Percentiles rank a stretch among this genome's conserved stretches.
Evolutionary conservation across 306 rosid genomes (phyloP).

Genomic region (Echinosophora koreensis): DNA sequence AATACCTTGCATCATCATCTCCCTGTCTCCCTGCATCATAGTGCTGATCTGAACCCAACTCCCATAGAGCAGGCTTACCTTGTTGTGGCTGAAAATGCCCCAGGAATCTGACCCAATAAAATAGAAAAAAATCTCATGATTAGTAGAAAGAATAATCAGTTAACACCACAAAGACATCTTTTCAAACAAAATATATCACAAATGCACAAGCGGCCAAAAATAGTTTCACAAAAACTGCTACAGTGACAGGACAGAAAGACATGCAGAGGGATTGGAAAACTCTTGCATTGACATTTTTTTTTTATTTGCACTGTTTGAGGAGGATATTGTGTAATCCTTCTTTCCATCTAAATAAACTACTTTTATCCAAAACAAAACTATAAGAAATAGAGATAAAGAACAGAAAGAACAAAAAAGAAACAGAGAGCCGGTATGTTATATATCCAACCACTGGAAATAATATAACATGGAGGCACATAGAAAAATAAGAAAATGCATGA

Average conservation of each 20-base stretch:
- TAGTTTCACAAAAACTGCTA: slow-evolving; percentile 28
- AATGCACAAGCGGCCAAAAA: slow-evolving; percentile 12
- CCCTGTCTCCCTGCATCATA: slow-evolving; percentile 60
- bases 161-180: slow-evolving; percentile 14
- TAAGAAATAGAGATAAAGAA: slow-evolving; percentile 32
- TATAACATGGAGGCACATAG: slow-evolving; percentile 28
- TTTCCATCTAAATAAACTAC: background rate
- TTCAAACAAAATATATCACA: slow-evolving; percentile 34
- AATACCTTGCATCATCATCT: slow-evolving; percentile 61
- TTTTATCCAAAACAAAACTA: slow-evolving; percentile 28
- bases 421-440: background rate
- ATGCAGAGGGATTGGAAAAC: slow-evolving; percentile 35
- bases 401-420: slow-evolving; percentile 22
- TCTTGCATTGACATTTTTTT: background rate
- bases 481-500: slow-evolving; percentile 23
- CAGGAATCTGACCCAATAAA: slow-evolving; percentile 71
- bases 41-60: slow-evolving; percentile 85
- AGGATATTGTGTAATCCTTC: slow-evolving; percentile 23
- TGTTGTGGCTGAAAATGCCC: slow-evolving; percentile 88
- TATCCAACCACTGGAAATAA: slow-evolving; percentile 25
- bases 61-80: slow-evolving; percentile 90
- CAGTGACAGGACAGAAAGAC: slow-evolving; percentile 16
- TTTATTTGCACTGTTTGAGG: slow-evolving; percentile 34
- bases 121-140: slow-evolving; percentile 35
- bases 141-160: slow-evolving; percentile 24